These are phyloP conservation scores for Kwoniella europaea DNA, from an alignment of 768 basidiomycete genomes.

Conservation along the genomic window DNA sequence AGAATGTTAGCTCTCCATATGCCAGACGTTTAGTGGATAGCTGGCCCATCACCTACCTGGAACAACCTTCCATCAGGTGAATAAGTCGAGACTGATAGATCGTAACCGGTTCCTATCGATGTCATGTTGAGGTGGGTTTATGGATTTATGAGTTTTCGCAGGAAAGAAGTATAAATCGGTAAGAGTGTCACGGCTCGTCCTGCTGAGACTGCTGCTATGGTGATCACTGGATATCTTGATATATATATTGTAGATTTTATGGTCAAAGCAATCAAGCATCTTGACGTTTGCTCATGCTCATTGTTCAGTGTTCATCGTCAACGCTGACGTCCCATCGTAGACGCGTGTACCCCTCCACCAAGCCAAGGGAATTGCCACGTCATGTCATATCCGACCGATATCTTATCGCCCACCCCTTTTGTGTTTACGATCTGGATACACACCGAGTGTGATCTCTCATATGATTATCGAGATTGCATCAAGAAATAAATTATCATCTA, in stretches of 20 bases:
- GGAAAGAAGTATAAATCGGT: too few relatives aligned
- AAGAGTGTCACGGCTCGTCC: too few relatives aligned
- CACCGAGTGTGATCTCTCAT: too few relatives aligned
- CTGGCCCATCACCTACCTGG: conserved; percentile 66
- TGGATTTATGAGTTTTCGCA: background rate
- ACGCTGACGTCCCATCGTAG: conserved; percentile 7
- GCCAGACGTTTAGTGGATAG: background rate
- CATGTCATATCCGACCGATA: background rate
- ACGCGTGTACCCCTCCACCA: conserved; percentile 14
- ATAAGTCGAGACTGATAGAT: conserved; percentile 63
- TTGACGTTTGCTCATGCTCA: background rate
- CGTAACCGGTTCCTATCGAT: conserved; percentile 98
- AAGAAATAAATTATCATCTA: too few relatives aligned
- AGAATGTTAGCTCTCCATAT: background rate
- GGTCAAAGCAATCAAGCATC: too few relatives aligned
- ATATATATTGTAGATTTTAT: too few relatives aligned
- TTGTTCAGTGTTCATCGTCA: background rate
- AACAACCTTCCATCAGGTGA: conserved; percentile 95
- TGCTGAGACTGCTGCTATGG: too few relatives aligned
- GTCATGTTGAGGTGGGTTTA: conserved; percentile 67
- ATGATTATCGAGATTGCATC: too few relatives aligned
- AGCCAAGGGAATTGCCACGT: background rate
- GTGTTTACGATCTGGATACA: too few relatives aligned
- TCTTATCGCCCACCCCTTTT: background rate
- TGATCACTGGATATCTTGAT: too few relatives aligned